These are phyloP conservation scores for Vanderwaltozyma verrucispora DNA, from an alignment of 805 yeast species.

Conservation along the genomic window DNA sequence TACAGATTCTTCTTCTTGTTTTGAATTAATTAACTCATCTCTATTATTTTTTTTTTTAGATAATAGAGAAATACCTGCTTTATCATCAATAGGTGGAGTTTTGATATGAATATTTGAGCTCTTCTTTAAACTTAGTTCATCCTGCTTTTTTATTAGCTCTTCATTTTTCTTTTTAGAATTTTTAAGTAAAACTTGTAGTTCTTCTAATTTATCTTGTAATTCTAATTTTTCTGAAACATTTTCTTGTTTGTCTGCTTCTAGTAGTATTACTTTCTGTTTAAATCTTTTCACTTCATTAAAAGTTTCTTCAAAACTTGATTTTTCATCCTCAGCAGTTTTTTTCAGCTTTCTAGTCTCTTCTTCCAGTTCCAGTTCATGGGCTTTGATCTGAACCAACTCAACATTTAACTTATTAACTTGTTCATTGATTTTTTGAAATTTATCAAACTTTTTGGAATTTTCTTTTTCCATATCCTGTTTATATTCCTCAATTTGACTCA, in stretches of 20 bases:
- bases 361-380: conserved; percentile 20
- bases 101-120: no score
- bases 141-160: neutral
- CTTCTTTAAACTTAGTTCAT: no score
- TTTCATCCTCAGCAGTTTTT: conserved; percentile 11
- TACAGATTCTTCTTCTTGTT: neutral
- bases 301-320: conserved; percentile 11
- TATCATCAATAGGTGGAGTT: no score
- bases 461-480: conserved; percentile 14
- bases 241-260: conserved; percentile 16
- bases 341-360: conserved; percentile 20
- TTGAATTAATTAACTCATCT: neutral
- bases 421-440: conserved; percentile 16
- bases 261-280: conserved; percentile 11
- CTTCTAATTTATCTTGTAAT: conserved; percentile 17
- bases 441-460: conserved; percentile 8
- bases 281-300: conserved; percentile 10
- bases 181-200: conserved; percentile 10
- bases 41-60: neutral
- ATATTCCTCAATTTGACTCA: conserved; percentile 11
- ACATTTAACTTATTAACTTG: conserved; percentile 25
- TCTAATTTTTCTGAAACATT: conserved; percentile 17
- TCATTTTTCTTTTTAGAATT: conserved; percentile 9
- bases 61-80: no score
- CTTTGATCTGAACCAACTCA: conserved; percentile 22